phyloP scores from a whole-genome alignment of 768 basidiomycete species.

The Lyophyllum atratum region DNA sequence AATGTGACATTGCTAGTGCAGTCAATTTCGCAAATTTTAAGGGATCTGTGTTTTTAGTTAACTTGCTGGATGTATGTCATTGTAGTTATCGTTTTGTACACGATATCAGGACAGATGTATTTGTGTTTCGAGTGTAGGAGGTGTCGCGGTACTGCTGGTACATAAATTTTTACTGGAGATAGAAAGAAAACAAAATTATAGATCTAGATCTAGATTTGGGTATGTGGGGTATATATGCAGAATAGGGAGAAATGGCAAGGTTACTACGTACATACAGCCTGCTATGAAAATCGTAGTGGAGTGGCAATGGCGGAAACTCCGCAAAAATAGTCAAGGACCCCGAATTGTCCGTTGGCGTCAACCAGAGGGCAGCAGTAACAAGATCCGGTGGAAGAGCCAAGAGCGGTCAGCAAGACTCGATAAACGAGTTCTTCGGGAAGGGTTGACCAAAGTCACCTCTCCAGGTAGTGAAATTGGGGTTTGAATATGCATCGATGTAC shows the following conservation, averaged over 20 bases:
- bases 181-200: too few species aligned
- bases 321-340: neutral
- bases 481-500: conserved; percentile 67
- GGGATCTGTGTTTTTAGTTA: neutral
- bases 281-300: neutral
- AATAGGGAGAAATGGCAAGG: neutral
- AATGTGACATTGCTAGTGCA: neutral
- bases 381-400: neutral
- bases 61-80: neutral
- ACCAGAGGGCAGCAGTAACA: neutral
- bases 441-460: conserved; percentile 44
- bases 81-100: neutral
- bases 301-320: neutral
- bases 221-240: neutral
- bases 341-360: neutral
- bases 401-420: conserved; percentile 26
- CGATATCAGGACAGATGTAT: neutral
- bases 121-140: neutral
- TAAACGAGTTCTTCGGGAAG: conserved; percentile 57
- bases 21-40: neutral
- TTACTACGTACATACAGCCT: too few species aligned
- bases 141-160: neutral
- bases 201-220: neutral
- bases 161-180: neutral
- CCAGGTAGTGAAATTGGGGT: conserved; percentile 56